Conservation (phyloP, 768 basidiomycete genomes). For the Macrolepiota dolichaula region DNA sequence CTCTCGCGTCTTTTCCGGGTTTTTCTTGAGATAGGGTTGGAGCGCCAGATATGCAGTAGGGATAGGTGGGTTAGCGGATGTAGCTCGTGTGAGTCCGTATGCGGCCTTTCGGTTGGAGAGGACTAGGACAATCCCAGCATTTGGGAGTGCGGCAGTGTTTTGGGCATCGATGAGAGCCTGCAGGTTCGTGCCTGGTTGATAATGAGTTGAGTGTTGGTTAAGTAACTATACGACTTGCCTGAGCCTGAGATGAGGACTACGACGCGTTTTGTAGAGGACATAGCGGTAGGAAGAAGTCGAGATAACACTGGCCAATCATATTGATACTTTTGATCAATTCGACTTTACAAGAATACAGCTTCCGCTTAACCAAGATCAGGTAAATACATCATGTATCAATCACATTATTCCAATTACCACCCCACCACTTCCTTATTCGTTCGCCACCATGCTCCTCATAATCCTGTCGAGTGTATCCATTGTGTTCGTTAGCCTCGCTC, state of each 20-base stretch:
- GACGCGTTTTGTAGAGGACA: constrained; percentile 27
- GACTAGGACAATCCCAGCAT: constrained; percentile 72
- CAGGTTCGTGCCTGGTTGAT: constrained; percentile 78
- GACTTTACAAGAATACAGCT: not conserved
- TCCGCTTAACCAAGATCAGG: not conserved
- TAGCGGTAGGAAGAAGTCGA: not conserved
- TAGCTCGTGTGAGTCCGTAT: constrained; percentile 83
- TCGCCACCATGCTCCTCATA: constrained; percentile 92
- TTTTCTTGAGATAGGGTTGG: constrained; percentile 74
- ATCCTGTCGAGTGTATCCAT: constrained; percentile 67
- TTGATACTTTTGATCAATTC: not conserved
- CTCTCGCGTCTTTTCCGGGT: constrained; percentile 68
- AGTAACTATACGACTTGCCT: constrained; percentile 31
- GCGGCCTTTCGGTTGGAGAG: constrained; percentile 92
- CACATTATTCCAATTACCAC: constrained; percentile 78
- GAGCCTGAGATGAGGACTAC: constrained; percentile 53
- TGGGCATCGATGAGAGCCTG: constrained; percentile 93
- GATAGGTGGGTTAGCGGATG: constrained; percentile 68
- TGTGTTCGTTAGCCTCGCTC: constrained; percentile 53
- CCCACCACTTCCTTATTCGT: constrained; percentile 86
- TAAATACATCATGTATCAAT: constrained; percentile 3
- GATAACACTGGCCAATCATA: not conserved
- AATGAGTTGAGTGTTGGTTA: constrained; percentile 2
- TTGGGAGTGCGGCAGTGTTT: constrained; percentile 68
- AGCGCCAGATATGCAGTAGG: constrained; percentile 81